Base-by-base conservation (phyloP, 148 eudicot genomes). In the Rhododendron ferrugineum region DNA sequence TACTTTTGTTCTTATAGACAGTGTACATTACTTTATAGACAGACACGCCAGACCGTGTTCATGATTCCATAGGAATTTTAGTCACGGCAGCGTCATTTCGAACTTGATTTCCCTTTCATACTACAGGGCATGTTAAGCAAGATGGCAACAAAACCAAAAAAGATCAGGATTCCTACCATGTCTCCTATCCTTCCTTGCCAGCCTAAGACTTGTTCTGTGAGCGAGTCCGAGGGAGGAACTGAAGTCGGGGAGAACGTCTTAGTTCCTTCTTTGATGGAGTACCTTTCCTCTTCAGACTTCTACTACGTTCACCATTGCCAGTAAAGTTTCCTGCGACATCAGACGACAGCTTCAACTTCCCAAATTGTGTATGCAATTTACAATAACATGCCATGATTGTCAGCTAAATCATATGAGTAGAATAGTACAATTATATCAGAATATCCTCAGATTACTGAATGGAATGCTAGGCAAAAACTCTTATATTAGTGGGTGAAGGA, bases 191-290 rank as follows among this genome's bases (percentile, higher is more conserved):
- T 75, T 54, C 88, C 77, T 86, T 42, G 30, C 56, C 52, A 44
- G 47, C 20, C 80, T 70, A 83, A 13, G 77, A 86, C 40, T 64
- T 85, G 47, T 6, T 34, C 5, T 89, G 86, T 60, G 85, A 87
- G 80, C 52, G 85, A 75, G 85, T 87, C 66, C 81, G 70, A 47
- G 86, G 84, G 82, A 83, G 84, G 79, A 64, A 30, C 40, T 66
- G 60, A 79, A 80, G 88, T 28, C 86, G 80, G 76, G 83, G 86
- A 81, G 90, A 89, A 73, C 6, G 85, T 26, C 79, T 82, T 42
- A 44, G 11, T 13, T 62, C 79, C 66, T 86, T 60, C 72, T 40
- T 84, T 66, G 79, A 54, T 73, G 78, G 64, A 28, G 22, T 72
- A 22, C 50, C 52, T 34, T 85, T 82, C 87, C 85, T 83, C 84